A percentile compares a stretch with the other conserved stretches of the same genome.
These are phyloP conservation scores for Phaeotremella skinneri DNA, from an alignment of 768 basidiomycete genomes.

Conservation along the genomic window DNA sequence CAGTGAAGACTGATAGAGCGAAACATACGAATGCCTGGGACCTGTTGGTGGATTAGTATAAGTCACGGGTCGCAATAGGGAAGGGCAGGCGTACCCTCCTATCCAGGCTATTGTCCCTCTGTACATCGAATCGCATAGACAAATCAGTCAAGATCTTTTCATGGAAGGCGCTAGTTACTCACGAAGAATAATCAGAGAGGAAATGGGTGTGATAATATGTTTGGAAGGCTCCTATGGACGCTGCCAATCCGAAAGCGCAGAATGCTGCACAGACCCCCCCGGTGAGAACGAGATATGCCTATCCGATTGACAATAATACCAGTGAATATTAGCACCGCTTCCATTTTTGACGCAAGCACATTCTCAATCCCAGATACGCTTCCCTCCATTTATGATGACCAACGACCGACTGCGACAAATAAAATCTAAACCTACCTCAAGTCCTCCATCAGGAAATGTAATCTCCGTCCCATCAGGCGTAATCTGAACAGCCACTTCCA, in stretches of 20 bases:
- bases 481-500: slow-evolving; percentile 13
- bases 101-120: slow-evolving; percentile 36
- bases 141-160: background rate
- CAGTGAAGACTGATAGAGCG: slow-evolving; percentile 24
- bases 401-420: no score
- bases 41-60: background rate
- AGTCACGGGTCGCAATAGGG: background rate
- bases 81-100: slow-evolving; percentile 13
- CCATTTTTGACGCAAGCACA: no score
- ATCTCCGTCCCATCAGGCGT: slow-evolving; percentile 21
- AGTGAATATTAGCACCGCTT: no score
- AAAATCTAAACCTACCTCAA: slow-evolving; percentile 6
- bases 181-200: slow-evolving; percentile 20
- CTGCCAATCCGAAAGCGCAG: slow-evolving; percentile 21
- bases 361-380: no score
- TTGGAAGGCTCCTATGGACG: slow-evolving; percentile 29
- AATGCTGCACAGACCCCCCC: slow-evolving; percentile 11
- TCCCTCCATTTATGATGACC: no score
- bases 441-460: slow-evolving; percentile 28
- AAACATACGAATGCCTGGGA: slow-evolving; percentile 30
- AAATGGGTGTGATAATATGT: slow-evolving; percentile 21
- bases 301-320: background rate
- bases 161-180: background rate
- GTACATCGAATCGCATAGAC: background rate
- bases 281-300: background rate